Evolutionary conservation across 2,329 filamentous ascomycete species (phyloP), one percentile per base, ranked within the genome.

Genomic region (Monilinia laxa): DNA sequence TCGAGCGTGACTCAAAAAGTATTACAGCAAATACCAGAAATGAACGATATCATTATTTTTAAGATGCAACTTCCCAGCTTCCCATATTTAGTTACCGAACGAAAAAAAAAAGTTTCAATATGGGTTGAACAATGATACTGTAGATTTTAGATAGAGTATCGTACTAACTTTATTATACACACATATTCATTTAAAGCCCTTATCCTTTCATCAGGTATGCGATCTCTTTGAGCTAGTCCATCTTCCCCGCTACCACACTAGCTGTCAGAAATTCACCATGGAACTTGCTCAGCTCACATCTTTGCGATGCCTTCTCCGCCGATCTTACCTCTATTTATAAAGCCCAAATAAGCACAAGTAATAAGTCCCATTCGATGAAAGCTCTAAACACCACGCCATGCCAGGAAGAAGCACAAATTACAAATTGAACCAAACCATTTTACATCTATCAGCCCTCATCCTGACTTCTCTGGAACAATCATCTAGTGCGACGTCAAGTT

Each of bases 391-490:
- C 52, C 28, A 25, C 9, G 28, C 14, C 18, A 18, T 47, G n/a
- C 9, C 7, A 38, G n/a, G 23, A 2, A 5, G n/a, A 38, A 51
- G 14, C 16, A n/a, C 58, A 3, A 51, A 40, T 51, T 45, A 45
- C 52, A 64, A 20, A 62, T 71, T 72, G 45, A 72, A 73, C 72
- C 73, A 76, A 38, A 64, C 57, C 65, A 71, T 71, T 38, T 72
- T 71, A 53, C 71, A 71, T 31, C 67, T 64, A 42, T 72, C 70
- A 35, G 73, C 74, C 42, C 69, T 70, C 42, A 64, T 51, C 12
- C 75, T 66, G 14, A 77, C 75, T 38, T 71, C 70, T 51, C 70
- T 62, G 12, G 68, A 68, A 49, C 67, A 67, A 70, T 77, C 75
- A 69, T 72, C 70, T 6, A 73, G 57, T 4, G 72, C 72, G 31